Percentiles rank a stretch among this genome's conserved stretches.
phyloP scores from a whole-genome alignment of 495 filamentous ascomycete genomes.

The Cryomyces minteri region DNA sequence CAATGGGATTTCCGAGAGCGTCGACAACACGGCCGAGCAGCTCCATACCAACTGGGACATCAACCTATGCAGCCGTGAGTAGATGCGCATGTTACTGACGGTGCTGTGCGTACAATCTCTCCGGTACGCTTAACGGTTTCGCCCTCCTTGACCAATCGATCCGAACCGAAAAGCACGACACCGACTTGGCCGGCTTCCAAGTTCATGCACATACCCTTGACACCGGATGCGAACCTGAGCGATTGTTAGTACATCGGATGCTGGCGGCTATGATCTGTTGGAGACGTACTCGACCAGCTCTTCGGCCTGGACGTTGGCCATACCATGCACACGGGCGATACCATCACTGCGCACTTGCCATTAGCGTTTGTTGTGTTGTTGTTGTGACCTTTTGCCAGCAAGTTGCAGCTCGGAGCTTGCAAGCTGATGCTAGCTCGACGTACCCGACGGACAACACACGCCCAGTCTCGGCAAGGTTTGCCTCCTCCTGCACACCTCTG shows the following conservation, averaged over 20 bases:
- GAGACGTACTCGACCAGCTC: conserved; percentile 94
- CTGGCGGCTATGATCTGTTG: background rate
- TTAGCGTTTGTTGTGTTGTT: conserved; percentile 18
- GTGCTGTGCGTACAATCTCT: conserved; percentile 63
- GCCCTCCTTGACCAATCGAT: conserved; percentile 98
- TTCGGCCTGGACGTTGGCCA: conserved; percentile 99
- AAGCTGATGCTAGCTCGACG: conserved; percentile 21
- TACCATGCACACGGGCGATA: conserved; percentile 99
- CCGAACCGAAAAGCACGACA: conserved; percentile 99
- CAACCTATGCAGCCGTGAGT: conserved; percentile 44
- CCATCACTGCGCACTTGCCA: conserved; percentile 55
- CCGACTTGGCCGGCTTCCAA: conserved; percentile 98
- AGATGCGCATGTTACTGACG: background rate
- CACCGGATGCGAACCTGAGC: conserved; percentile 82
- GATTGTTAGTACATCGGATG: conserved; percentile 20
- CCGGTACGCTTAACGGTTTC: conserved; percentile 99
- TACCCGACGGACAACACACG: conserved; percentile 99
- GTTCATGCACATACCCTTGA: conserved; percentile 99
- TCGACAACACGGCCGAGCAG: conserved; percentile 97
- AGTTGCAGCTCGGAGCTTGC: background rate
- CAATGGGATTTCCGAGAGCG: conserved; percentile 95
- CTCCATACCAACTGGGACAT: conserved; percentile 85
- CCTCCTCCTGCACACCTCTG: conserved; percentile 92
- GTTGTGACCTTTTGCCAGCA: background rate
- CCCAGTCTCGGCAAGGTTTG: conserved; percentile 91